Conservation (phyloP, 106 monocot species). For the Dioscorea alata region DNA sequence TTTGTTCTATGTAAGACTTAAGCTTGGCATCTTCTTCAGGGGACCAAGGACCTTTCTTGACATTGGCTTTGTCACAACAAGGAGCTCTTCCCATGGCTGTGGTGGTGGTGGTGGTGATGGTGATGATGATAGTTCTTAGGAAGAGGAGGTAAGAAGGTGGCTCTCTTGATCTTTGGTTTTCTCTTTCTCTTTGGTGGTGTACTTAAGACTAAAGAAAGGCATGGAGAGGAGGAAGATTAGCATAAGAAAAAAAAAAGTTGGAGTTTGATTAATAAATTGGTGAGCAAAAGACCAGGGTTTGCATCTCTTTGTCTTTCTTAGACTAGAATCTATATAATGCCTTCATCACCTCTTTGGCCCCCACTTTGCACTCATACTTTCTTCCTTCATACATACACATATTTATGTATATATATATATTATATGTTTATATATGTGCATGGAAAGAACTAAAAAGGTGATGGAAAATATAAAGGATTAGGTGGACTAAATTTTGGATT, state of each 20-base stretch:
- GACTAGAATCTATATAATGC: constrained; percentile 28
- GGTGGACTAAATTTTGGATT: neutral
- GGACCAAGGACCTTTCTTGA: constrained; percentile 95
- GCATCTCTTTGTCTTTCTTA: constrained; percentile 24
- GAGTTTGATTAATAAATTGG: neutral
- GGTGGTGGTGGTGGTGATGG: constrained; percentile 7
- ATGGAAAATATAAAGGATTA: neutral
- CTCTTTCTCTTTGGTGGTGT: neutral
- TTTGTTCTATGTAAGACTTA: constrained; percentile 77
- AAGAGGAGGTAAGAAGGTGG: neutral
- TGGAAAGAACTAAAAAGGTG: neutral
- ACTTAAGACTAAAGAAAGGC: constrained; percentile 6
- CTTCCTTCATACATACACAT: neutral
- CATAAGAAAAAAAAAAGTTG: neutral
- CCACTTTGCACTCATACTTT: neutral
- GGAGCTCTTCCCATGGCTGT: constrained; percentile 81
- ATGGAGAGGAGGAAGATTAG: neutral
- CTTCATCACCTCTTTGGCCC: constrained; percentile 5
- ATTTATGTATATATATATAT: neutral
- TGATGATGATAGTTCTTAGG: neutral
- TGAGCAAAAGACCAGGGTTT: constrained; percentile 6
- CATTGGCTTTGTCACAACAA: constrained; percentile 91
- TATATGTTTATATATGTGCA: neutral
- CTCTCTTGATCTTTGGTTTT: neutral
- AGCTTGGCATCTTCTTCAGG: constrained; percentile 86